Percentiles rank a stretch among this genome's conserved stretches.
phyloP scores from a whole-genome alignment of 192 early-diverging fungal species.

The Linderina pennispora region DNA sequence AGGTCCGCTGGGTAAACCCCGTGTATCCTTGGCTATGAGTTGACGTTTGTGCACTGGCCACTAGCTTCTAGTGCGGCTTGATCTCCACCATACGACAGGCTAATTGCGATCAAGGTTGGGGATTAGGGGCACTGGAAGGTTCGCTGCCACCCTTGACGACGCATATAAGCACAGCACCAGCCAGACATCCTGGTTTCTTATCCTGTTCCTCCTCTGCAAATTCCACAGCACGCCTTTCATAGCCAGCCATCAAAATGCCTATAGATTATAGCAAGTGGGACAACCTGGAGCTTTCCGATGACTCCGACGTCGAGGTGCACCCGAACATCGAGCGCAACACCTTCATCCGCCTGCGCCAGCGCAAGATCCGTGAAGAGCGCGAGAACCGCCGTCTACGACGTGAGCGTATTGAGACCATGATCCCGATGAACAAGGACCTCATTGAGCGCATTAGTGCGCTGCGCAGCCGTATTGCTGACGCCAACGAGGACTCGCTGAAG shows the following conservation, averaged over 20 bases:
- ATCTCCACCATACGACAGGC: too few relatives aligned
- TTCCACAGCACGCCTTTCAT: background rate
- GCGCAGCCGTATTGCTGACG: conserved; percentile 11
- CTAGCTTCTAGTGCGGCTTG: too few relatives aligned
- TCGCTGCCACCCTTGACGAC: too few relatives aligned
- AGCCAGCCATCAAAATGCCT: conserved; percentile 22
- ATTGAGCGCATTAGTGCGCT: conserved; percentile 18
- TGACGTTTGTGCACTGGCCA: too few relatives aligned
- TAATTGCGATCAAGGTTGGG: too few relatives aligned
- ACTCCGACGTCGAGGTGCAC: conserved; percentile 94
- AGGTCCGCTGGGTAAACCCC: too few relatives aligned
- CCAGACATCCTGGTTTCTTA: too few relatives aligned
- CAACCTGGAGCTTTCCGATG: conserved; percentile 91
- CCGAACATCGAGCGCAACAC: conserved; percentile 94
- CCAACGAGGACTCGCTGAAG: conserved; percentile 9
- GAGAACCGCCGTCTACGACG: conserved; percentile 62
- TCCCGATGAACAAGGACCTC: conserved; percentile 32
- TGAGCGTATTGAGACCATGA: conserved; percentile 19
- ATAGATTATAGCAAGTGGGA: conserved; percentile 96
- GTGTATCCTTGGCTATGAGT: too few relatives aligned
- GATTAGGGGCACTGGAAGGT: too few relatives aligned
- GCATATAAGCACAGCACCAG: too few relatives aligned
- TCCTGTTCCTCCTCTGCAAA: background rate
- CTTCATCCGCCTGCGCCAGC: conserved; percentile 85
- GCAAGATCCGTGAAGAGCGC: conserved; percentile 81